These are phyloP conservation scores for Calonectria multiphialidica DNA, from an alignment of 2,329 filamentous ascomycete species.

Conservation along the genomic window DNA sequence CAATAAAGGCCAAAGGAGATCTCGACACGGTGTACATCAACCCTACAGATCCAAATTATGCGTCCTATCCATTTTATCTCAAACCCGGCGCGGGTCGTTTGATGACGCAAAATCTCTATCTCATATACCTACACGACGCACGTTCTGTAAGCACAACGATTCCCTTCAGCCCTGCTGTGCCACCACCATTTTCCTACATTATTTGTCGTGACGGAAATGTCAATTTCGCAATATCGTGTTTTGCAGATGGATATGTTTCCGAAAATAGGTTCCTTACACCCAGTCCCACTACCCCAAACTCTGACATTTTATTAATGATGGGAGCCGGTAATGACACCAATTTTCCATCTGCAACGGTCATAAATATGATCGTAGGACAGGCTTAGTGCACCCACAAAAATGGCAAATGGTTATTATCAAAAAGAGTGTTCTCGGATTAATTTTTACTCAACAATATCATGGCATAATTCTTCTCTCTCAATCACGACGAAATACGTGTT, in stretches of 20 bases:
- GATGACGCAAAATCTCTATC: neutral
- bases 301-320: neutral
- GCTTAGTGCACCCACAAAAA: neutral
- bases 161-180: neutral
- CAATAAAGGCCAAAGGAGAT: neutral
- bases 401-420: too few species aligned
- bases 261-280: neutral
- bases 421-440: too few species aligned
- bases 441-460: too few species aligned
- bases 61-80: neutral
- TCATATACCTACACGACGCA: neutral
- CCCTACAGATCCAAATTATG: neutral
- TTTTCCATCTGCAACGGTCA: neutral
- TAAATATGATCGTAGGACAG: neutral
- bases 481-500: too few species aligned
- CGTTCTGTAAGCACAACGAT: neutral
- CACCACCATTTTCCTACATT: neutral
- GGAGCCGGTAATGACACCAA: neutral
- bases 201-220: neutral
- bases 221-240: neutral
- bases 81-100: neutral
- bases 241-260: neutral
- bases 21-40: neutral
- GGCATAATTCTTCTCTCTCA: too few species aligned
- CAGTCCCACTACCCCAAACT: neutral